Base-by-base conservation (phyloP, 805 yeast genomes). In the Kodamaea leandrae region DNA sequence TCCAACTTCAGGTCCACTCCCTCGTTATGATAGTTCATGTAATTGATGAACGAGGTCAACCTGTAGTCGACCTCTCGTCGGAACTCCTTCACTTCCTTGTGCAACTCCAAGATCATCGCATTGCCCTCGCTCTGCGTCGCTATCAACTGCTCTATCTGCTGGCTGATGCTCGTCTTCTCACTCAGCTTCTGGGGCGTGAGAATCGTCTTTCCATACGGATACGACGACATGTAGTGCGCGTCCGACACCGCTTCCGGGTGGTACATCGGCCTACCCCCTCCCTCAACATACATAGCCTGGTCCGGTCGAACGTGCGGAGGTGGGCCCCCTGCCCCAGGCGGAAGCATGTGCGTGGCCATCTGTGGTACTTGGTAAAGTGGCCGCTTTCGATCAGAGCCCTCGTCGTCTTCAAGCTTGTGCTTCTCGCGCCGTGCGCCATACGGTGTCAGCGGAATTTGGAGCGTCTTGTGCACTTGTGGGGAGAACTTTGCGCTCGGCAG, bases 31-130 rank as follows among this genome's bases (percentile, higher is more conserved):
- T 39, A 41, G 19, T 39, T 21, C 27, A 42, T 12, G 9, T 15
- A 21, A 19, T 34, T 40, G 28, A 37, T 12, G 17, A 42, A 19
- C 4, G 27, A 10, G 18, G 34, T 28, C 30, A 45, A 23, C 18
- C 37, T 35, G 25, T 26, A 34, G 36, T 45, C 44, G n/a, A 42
- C 32, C 19, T 39, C 44, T 7, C 38, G 17, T n/a, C 42, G 29
- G 20, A 33, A 39, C 25, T 39, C 42, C 16, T 28, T 38, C 33
- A 45, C 13, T 27, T 42, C 46, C n/a, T 39, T 39, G 12, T 39
- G 39, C 13, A 45, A 17, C 20, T 30, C 29, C 15, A 16, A 16
- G 16, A 45, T 12, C 14, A 28, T 23, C 15, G 21, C 21, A 13
- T 42, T 33, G 23, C 26, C 19, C 21, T 35, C 30, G 12, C 36